Evolutionary conservation across 495 filamentous ascomycete species (phyloP).

Genomic region (Cercophora samala): DNA sequence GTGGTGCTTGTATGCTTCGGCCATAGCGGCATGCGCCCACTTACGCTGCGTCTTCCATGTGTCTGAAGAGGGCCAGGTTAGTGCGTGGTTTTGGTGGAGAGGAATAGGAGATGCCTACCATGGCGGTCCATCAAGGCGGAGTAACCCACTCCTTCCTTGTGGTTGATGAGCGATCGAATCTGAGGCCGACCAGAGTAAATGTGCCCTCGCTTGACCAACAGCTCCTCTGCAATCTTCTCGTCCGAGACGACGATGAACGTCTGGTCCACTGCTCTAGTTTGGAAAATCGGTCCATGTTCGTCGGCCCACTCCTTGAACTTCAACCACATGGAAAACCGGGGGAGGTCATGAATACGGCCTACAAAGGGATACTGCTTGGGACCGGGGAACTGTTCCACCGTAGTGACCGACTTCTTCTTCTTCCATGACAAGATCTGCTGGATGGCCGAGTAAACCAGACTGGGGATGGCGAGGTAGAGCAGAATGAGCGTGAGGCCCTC

Average conservation of each 20-base stretch:
- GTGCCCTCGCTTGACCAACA: constrained; percentile 52
- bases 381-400: constrained; percentile 38
- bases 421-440: constrained; percentile 41
- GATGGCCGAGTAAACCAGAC: constrained; percentile 41
- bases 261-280: constrained; percentile 46
- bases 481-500: constrained; percentile 35
- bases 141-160: constrained; percentile 47
- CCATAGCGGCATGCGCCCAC: constrained; percentile 49
- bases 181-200: constrained; percentile 53
- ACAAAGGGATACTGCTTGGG: constrained; percentile 48
- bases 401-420: constrained; percentile 19
- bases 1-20: constrained; percentile 44
- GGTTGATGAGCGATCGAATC: constrained; percentile 46
- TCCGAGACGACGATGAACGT: constrained; percentile 54
- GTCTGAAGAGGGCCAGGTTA: constrained; percentile 25
- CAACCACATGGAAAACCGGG: constrained; percentile 49
- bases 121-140: constrained; percentile 49
- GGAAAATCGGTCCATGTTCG: constrained; percentile 54
- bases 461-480: constrained; percentile 45
- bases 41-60: constrained; percentile 47
- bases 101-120: constrained; percentile 30
- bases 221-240: constrained; percentile 54
- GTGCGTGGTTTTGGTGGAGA: neutral
- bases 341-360: constrained; percentile 50
- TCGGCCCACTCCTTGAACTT: constrained; percentile 59